phyloP scores from a whole-genome alignment of 208 protist species.

The Acanthamoeba healyi region DNA sequence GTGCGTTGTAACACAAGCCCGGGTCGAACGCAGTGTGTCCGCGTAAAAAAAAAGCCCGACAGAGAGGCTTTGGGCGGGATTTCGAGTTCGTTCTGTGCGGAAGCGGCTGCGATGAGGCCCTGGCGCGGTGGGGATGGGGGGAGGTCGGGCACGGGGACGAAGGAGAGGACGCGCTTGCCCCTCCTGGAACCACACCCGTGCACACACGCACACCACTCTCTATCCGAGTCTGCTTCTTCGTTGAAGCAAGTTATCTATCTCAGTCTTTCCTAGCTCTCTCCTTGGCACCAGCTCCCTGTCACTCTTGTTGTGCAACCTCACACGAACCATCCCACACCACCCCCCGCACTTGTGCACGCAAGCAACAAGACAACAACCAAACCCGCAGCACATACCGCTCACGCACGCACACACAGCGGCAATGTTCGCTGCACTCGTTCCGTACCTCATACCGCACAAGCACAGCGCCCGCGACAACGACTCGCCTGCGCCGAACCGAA shows the following conservation, averaged over 20 bases:
- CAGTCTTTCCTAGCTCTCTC: no score
- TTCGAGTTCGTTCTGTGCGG: not conserved
- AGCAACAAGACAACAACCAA: not conserved
- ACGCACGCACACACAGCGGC: not conserved
- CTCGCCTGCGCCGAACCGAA: not conserved
- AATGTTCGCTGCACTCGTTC: conserved; percentile 1
- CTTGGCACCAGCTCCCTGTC: no score
- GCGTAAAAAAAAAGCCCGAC: not conserved
- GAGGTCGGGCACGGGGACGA: not conserved
- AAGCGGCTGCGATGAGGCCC: not conserved
- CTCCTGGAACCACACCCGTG: no score
- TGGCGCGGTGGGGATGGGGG: not conserved
- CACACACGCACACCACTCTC: no score
- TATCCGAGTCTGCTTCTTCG: no score
- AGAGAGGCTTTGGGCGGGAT: not conserved
- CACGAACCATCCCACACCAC: no score
- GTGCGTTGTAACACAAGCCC: no score
- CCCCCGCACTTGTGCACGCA: no score
- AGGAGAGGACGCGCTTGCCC: no score
- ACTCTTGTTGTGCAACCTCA: no score
- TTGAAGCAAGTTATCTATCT: no score
- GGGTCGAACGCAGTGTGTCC: not conserved
- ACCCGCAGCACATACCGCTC: not conserved
- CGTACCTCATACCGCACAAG: not conserved
- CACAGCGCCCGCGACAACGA: not conserved